These are phyloP conservation scores for Tricholoma furcatifolium DNA, from an alignment of 768 basidiomycete species.

Conservation along the genomic window DNA sequence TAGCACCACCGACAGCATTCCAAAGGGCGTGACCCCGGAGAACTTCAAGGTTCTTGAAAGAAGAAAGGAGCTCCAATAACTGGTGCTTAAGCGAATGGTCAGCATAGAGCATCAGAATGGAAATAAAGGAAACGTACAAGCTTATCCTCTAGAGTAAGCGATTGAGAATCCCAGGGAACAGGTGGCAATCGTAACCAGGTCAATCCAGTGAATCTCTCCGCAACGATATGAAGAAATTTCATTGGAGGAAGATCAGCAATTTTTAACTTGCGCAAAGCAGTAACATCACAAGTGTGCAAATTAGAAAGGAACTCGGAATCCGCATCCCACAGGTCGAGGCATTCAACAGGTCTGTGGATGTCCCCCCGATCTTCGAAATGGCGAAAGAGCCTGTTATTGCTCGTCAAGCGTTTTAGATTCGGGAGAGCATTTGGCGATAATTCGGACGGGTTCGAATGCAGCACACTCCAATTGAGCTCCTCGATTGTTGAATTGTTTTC, in stretches of 20 bases:
- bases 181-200: constrained; percentile 39
- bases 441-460: constrained; percentile 23
- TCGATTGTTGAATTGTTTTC: constrained; percentile 45
- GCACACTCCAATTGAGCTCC: constrained; percentile 45
- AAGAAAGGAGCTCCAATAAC: constrained; percentile 39
- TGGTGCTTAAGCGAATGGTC: constrained; percentile 26
- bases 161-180: constrained; percentile 18
- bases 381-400: constrained; percentile 32
- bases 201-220: constrained; percentile 36
- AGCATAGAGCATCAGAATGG: neutral
- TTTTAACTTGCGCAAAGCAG: constrained; percentile 30
- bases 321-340: constrained; percentile 31
- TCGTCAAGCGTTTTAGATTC: constrained; percentile 35
- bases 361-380: constrained; percentile 27
- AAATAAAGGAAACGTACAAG: constrained; percentile 20
- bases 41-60: constrained; percentile 40
- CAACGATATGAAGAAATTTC: constrained; percentile 29
- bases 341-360: constrained; percentile 31
- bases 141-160: constrained; percentile 18
- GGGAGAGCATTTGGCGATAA: constrained; percentile 38
- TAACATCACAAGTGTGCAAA: constrained; percentile 28
- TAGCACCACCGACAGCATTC: constrained; percentile 32
- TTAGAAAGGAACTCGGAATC: constrained; percentile 27
- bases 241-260: constrained; percentile 29
- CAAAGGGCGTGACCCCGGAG: constrained; percentile 44